Evolutionary conservation across 2,329 filamentous ascomycete genomes (phyloP), one percentile per base, ranked within the genome.

Genomic region (Pseudonectria foliicola): DNA sequence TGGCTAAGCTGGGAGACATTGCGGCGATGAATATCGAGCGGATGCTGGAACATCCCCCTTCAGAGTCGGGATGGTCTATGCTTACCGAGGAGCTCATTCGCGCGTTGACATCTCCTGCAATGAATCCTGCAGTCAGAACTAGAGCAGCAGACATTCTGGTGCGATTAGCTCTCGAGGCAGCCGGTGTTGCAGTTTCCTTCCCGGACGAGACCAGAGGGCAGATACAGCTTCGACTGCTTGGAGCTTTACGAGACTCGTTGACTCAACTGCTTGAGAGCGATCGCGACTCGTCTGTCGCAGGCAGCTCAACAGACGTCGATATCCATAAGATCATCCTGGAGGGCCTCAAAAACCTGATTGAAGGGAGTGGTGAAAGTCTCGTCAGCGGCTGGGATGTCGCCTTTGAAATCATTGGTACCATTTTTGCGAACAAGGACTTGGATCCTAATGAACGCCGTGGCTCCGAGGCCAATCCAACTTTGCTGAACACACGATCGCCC

Each of bases 331-430:
- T 84, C 34, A 71, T 85, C 15, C 71, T 95, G 2, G 86, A 94
- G 44, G 82, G 84, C 1, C 66, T 95, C 6, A 88, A 87, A 56
- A 80, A 72, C 36, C 77, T 95, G 13, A 70, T 98, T 2, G 90
- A 96, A 53, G 82, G 88, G 43, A 90, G 83, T 48, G 92, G 90
- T 7, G 89, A 98, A 54, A 80, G 77, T 0, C 71, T 96, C 6
- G 68, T 83, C 11, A 80, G 78, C 45, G 89, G 88, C 4, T 98
- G 92, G 92, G 76, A 83, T 31, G 74, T 86, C 31, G 80, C 87
- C 1, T 92, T 98, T 46, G 79, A 85, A 29, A 82, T 95, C 42
- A 83, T 96, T 43, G 78, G 80, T 44, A 89, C 80, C 50, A 84
- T 90, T 3, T 95, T 95, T 49, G 57, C 81, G 27, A 60, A 56